Base-by-base conservation (phyloP, 139 green algal genomes). In the Chlamydomonas sp. region DNA sequence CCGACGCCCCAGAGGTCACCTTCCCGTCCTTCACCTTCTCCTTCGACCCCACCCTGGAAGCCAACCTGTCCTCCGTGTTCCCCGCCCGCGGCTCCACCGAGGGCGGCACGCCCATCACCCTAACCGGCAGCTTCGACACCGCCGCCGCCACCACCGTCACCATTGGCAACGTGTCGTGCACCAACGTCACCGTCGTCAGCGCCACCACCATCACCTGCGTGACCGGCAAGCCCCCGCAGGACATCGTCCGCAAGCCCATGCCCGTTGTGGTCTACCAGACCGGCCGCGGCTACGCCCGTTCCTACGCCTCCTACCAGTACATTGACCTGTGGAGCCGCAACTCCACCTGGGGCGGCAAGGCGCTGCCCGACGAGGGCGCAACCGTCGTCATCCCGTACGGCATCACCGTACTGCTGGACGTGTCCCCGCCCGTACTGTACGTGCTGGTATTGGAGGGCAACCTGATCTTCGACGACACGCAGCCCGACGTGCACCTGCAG, bases 331-430 rank as follows among this genome's bases (percentile, higher is more conserved):
- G 95, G 95, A 93, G 79, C 64, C 73, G 84, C 17, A 66, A 66
- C 16, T 94, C 78, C 59, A 96, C 95, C 0, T 97, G 95, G 95
- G 94, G 92, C 31, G 91, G 91, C 63, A 61, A 74, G n/a, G 75
- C 64, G 9, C 93, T 93, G 5, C 95, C 95, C 2, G 63, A 78
- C 62, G 90, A 91, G 72, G 91, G 89, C 6, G 92, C 94, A 71
- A 80, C 20, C 1, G 93, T 93, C 1, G 58, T 91, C 9, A 91
- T 96, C 63, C 92, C 90, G 3, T 66, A 84, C n/a, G 77, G 78
- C 63, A 85, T 86, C 63, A 91, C 88, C 31, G 81, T 97, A 2
- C 85, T 97, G 85, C 85, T 96, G 77, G 95, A 97, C 86, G 87
- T 95, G 3, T 88, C 66, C 69, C 79, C 94, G n/a, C 93, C 94